A percentile compares a stretch with the other conserved stretches of the same genome.
Conservation (phyloP, 805 yeast species). For the Nakazawaea anatomiae region DNA sequence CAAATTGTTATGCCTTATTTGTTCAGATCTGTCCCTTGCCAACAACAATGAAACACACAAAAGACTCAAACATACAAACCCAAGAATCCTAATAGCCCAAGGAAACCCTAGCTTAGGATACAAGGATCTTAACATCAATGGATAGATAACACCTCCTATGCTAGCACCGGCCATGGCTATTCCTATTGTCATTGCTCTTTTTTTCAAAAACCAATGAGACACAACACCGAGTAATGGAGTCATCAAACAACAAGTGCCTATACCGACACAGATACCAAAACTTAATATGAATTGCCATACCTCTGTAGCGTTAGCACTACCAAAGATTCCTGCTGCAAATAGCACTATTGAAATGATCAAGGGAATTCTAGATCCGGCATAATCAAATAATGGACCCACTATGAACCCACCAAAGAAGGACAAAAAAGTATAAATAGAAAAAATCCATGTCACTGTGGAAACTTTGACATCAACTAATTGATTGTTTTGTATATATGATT, state of each 20-base stretch:
- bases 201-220: constrained; percentile 59
- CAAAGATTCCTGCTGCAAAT: constrained; percentile 48
- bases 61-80: constrained; percentile 37
- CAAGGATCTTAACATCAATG: constrained; percentile 43
- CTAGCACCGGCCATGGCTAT: constrained; percentile 49
- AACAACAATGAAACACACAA: constrained; percentile 28
- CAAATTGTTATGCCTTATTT: constrained; percentile 19
- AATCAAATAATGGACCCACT: constrained; percentile 53
- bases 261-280: constrained; percentile 50
- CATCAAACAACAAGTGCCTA: constrained; percentile 55
- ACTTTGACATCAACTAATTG: constrained; percentile 41
- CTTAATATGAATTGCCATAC: constrained; percentile 59
- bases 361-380: constrained; percentile 46
- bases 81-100: constrained; percentile 53
- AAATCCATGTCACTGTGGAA: constrained; percentile 60
- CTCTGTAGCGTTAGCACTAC: constrained; percentile 46
- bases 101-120: constrained; percentile 43
- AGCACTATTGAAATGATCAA: constrained; percentile 38
- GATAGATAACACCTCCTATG: constrained; percentile 47
- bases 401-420: constrained; percentile 34
- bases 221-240: constrained; percentile 58
- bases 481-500: constrained; percentile 50
- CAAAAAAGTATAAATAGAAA: constrained; percentile 50
- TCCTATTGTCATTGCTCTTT: constrained; percentile 52
- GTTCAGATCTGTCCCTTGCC: constrained; percentile 34